Evolutionary conservation across 1,284 basidiomycete genomes (phyloP).

Genomic region (Inonotus obliquus): DNA sequence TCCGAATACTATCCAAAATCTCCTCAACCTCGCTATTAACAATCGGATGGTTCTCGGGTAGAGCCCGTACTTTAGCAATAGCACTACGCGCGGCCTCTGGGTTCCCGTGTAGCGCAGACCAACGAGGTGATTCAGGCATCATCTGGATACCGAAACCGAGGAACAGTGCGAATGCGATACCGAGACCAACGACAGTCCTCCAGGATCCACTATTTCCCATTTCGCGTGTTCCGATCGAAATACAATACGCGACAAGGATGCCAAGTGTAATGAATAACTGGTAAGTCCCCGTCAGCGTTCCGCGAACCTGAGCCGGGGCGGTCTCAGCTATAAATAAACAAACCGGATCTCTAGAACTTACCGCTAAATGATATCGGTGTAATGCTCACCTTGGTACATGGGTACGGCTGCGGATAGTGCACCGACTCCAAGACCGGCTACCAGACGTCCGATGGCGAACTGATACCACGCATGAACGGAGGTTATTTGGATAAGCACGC

Average conservation of each 20-base stretch:
- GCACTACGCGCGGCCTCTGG: slow-evolving; percentile 48
- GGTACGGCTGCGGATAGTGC: slow-evolving; percentile 75
- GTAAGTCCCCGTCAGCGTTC: slow-evolving; percentile 66
- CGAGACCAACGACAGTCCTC: slow-evolving; percentile 66
- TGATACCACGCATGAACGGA: slow-evolving; percentile 52
- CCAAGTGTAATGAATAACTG: slow-evolving; percentile 77
- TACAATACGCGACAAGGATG: slow-evolving; percentile 65
- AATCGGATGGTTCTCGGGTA: slow-evolving; percentile 40
- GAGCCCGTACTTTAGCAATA: slow-evolving; percentile 54
- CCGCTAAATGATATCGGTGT: slow-evolving; percentile 48
- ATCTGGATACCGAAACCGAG: slow-evolving; percentile 66
- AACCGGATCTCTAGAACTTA: background rate
- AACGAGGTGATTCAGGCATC: slow-evolving; percentile 75
- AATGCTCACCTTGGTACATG: slow-evolving; percentile 68
- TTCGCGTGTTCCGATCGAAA: slow-evolving; percentile 52
- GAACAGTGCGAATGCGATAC: slow-evolving; percentile 65
- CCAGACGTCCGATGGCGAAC: slow-evolving; percentile 64
- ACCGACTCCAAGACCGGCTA: slow-evolving; percentile 67
- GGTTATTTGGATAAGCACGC: slow-evolving; percentile 63
- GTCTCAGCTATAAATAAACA: background rate
- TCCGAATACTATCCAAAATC: slow-evolving; percentile 42
- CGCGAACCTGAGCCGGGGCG: slow-evolving; percentile 75
- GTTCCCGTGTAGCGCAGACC: slow-evolving; percentile 51
- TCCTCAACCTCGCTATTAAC: slow-evolving; percentile 47
- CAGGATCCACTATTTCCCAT: slow-evolving; percentile 50